Percentiles rank a stretch among this genome's conserved stretches.
phyloP scores from a whole-genome alignment of 176 grass and related monocot species.

The Dendrocalamus sinicus region DNA sequence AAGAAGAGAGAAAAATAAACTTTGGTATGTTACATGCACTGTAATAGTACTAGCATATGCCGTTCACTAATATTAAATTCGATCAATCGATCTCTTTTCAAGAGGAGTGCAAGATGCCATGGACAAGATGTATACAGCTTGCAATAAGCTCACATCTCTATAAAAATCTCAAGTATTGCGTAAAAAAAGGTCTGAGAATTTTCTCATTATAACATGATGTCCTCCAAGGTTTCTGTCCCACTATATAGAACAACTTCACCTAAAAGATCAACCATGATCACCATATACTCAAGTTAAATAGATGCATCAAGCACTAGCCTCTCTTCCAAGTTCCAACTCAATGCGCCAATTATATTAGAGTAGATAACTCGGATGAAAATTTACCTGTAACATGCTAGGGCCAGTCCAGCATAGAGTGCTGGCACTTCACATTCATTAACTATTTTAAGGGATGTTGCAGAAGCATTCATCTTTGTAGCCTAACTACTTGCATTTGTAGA shows the following conservation, averaged over 20 bases:
- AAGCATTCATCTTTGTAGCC: constrained; percentile 81
- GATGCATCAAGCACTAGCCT: background rate
- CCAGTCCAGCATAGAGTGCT: constrained; percentile 86
- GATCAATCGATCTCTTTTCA: no score
- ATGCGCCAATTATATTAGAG: no score
- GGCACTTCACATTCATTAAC: constrained; percentile 88
- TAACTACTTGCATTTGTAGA: constrained; percentile 81
- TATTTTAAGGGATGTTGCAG: constrained; percentile 79
- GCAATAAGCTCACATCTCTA: background rate
- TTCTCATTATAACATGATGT: no score
- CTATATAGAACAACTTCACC: no score
- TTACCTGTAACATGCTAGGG: constrained; percentile 92
- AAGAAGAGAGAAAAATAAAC: constrained; percentile 29
- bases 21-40: background rate
- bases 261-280: background rate
- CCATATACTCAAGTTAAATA: constrained; percentile 6
- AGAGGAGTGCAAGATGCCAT: no score
- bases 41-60: no score
- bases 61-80: no score
- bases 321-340: background rate
- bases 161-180: background rate
- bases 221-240: background rate
- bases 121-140: no score
- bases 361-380: background rate
- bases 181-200: background rate